Conservation (phyloP, 116 monocot species). For the Thalassia testudinum region DNA sequence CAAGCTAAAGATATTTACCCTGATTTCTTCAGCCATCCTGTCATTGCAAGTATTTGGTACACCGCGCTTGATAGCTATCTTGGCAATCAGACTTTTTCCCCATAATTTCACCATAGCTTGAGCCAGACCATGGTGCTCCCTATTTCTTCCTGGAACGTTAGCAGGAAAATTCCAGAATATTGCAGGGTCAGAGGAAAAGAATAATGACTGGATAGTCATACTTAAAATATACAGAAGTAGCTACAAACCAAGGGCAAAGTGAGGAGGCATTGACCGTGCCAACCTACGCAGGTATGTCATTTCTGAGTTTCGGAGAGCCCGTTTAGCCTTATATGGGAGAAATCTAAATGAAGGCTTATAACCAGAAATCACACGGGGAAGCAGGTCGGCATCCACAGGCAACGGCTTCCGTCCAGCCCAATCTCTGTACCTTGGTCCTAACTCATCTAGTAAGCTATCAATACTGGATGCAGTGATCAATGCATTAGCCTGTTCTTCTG, state of each 20-base stretch:
- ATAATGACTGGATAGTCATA: background rate
- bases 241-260: conserved; percentile 78
- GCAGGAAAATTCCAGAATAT: conserved; percentile 1
- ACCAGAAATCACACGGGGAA: conserved; percentile 54
- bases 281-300: conserved; percentile 73
- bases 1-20: conserved; percentile 21
- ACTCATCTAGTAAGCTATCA: conserved; percentile 53
- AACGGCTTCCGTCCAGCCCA: conserved; percentile 74
- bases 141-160: conserved; percentile 60
- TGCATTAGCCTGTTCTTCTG: conserved; percentile 8
- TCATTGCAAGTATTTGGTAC: conserved; percentile 78
- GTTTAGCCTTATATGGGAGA: conserved; percentile 56
- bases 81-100: conserved; percentile 87
- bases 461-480: conserved; percentile 22
- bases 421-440: conserved; percentile 79
- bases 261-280: conserved; percentile 80
- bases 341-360: conserved; percentile 74
- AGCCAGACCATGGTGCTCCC: conserved; percentile 81
- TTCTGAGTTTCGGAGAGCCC: conserved; percentile 36
- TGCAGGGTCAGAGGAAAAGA: background rate
- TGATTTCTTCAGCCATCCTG: conserved; percentile 92
- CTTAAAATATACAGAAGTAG: background rate
- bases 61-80: conserved; percentile 95
- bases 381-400: conserved; percentile 93
- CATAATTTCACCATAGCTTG: conserved; percentile 85